These are phyloP conservation scores for Pseudogymnoascus sp. DNA, from an alignment of 2,329 filamentous ascomycete species.

Conservation along the genomic window DNA sequence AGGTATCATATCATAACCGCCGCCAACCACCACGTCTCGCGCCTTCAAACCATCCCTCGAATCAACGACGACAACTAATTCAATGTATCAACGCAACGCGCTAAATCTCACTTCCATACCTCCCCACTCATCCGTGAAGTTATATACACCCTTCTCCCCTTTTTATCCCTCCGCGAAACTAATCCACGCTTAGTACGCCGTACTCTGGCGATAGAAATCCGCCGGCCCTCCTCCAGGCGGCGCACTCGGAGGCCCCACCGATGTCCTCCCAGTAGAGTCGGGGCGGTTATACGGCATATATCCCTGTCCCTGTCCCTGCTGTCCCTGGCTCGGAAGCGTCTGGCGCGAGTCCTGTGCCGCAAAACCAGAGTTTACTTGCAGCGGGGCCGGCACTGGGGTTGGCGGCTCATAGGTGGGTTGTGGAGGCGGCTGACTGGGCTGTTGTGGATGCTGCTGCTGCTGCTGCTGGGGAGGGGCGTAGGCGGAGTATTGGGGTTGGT, in stretches of 20 bases:
- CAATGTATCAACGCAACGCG: not conserved
- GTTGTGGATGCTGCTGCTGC: conserved; percentile 17
- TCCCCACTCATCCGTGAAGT: not conserved
- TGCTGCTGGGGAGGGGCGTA: conserved; percentile 23
- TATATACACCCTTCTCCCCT: not conserved
- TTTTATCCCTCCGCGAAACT: not conserved
- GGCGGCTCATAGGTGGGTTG: conserved; percentile 24
- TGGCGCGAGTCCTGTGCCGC: conserved; percentile 43
- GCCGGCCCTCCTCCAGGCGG: conserved; percentile 32
- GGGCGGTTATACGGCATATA: conserved; percentile 49
- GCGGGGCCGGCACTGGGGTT: conserved; percentile 23
- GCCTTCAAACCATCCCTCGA: not conserved
- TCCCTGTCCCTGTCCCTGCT: conserved; percentile 35
- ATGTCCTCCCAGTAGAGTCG: conserved; percentile 15
- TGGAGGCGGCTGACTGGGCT: conserved; percentile 12
- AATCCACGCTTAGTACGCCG: conserved; percentile 24
- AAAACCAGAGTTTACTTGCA: conserved; percentile 19
- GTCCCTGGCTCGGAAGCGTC: conserved; percentile 42
- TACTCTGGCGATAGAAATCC: conserved; percentile 49
- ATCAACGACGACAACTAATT: not conserved
- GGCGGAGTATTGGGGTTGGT: conserved; percentile 20
- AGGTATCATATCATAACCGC: conserved; percentile 5
- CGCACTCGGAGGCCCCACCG: conserved; percentile 37
- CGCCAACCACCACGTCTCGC: not conserved
- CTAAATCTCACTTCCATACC: not conserved